Percentiles rank a stretch among this genome's conserved stretches.
Conservation (phyloP, 768 basidiomycete species). For the Naganishia onofrii region DNA sequence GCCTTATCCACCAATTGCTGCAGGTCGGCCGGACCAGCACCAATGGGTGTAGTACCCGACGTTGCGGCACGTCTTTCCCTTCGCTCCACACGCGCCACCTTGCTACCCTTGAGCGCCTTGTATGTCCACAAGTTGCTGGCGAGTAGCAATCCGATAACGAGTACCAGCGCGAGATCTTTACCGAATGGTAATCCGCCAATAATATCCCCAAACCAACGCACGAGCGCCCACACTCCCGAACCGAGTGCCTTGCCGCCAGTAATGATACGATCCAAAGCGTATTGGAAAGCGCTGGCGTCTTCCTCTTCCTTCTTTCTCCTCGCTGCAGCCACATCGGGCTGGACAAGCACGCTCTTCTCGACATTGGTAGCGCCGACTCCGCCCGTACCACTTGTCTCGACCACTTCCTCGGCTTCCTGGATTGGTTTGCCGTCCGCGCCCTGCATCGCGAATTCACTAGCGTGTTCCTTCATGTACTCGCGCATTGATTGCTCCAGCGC, state of each 20-base stretch:
- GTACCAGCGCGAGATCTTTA: conserved; percentile 33
- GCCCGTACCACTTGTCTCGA: conserved; percentile 50
- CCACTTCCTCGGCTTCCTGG: conserved; percentile 9
- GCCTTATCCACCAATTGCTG: conserved; percentile 9
- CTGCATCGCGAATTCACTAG: conserved; percentile 81
- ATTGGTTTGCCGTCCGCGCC: conserved; percentile 58
- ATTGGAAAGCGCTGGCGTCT: conserved; percentile 38
- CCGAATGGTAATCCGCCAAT: conserved; percentile 36
- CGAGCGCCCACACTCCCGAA: conserved; percentile 35
- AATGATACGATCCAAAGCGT: conserved; percentile 39
- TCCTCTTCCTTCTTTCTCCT: conserved; percentile 38
- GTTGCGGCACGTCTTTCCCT: conserved; percentile 10
- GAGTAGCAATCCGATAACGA: conserved; percentile 39
- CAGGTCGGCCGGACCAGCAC: background rate
- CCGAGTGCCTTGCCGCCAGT: conserved; percentile 37
- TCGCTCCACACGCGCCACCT: conserved; percentile 13
- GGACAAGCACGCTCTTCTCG: conserved; percentile 25
- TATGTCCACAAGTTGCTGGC: conserved; percentile 48
- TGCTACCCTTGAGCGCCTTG: conserved; percentile 31
- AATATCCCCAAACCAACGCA: conserved; percentile 36
- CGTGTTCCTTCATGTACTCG: conserved; percentile 81
- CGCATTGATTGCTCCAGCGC: conserved; percentile 84
- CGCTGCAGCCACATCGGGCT: conserved; percentile 37
- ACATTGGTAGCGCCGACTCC: conserved; percentile 30
- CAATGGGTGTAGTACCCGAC: background rate